Evolutionary conservation across 2,329 filamentous ascomycete species (phyloP).

Genomic region (Ilyonectria robusta): DNA sequence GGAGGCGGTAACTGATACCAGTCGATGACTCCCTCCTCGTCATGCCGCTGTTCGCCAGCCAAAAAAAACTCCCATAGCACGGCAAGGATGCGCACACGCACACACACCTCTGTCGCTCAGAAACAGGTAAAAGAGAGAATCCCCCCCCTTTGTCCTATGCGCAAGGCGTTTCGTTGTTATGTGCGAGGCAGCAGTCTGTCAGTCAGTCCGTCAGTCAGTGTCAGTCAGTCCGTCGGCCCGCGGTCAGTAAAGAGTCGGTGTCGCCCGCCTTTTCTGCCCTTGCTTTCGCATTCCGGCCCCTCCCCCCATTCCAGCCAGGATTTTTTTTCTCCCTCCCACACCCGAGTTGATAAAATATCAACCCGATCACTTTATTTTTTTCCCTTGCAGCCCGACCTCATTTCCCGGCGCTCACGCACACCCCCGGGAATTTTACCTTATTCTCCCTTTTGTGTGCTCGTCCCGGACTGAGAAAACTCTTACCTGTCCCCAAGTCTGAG

Average conservation of each 20-base stretch:
- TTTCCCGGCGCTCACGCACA: conserved; percentile 40
- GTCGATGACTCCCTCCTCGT: conserved; percentile 28
- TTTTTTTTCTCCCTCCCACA: conserved; percentile 47
- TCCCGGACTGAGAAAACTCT: conserved; percentile 21
- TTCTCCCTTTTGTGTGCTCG: conserved; percentile 15
- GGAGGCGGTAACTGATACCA: conserved; percentile 29
- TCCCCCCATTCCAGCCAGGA: conserved; percentile 43
- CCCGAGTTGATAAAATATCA: conserved; percentile 50
- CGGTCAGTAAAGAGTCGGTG: conserved; percentile 26
- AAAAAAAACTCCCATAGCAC: conserved; percentile 11
- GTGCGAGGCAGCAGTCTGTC: conserved; percentile 22
- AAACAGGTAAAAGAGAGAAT: conserved; percentile 29
- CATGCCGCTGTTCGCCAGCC: conserved; percentile 22
- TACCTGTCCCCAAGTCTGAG: conserved; percentile 21
- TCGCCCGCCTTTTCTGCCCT: conserved; percentile 28
- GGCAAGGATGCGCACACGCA: conserved; percentile 17
- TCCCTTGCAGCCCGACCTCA: conserved; percentile 38
- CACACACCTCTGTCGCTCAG: conserved; percentile 1
- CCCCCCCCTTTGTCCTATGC: conserved; percentile 21
- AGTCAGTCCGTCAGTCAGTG: conserved; percentile 22
- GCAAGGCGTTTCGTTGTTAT: conserved; percentile 27
- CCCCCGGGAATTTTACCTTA: conserved; percentile 40
- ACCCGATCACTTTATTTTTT: conserved; percentile 48
- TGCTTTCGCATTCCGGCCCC: conserved; percentile 37
- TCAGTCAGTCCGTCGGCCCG: neutral